Base-by-base conservation (phyloP, 257 asterid species). In the Haberlea rhodopensis region DNA sequence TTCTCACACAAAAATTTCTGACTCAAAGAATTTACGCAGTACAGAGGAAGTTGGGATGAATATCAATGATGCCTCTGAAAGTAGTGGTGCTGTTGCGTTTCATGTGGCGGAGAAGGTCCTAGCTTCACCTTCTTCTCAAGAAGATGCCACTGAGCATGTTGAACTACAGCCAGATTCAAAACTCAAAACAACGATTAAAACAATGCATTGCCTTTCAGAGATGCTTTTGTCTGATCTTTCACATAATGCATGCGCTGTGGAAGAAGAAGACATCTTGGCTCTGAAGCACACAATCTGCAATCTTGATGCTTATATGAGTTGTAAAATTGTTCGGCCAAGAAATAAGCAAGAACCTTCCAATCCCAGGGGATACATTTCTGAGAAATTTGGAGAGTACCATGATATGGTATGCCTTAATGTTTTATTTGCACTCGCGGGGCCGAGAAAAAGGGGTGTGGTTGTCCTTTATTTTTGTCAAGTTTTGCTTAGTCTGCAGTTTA, bases 91-190 rank as follows among this genome's bases (percentile, higher is more conserved):
- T 23, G 81, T 84, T 67, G 96, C 99, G 34, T 87, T 84, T 71
- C 87, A 78, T 76, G 94, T 83, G 7, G 95, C 96, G 11, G 97
- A 90, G 74, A 79, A 85, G 74, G 96, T 86, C 80, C 79, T 84
- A 15, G 74, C 74, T 70, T 86, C 96, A 21, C 95, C 94, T 55
- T 81, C 85, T 74, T 79, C 91, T 73, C 88, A 78, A 77, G 95
- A 89, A 72, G 80, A 83, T 71, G 76, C 66, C 32, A 4, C 49
- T 54, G 89, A 82, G 66, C 72, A 46, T 62, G 53, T 57, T 60
- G 70, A 59, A 53, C 31, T 34, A 31, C 78, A 20, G 53, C 69
- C 77, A 23, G 69, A 62, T 71, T 78, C 84, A 21, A 78, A 70
- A 68, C 54, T 85, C 80, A 80, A 80, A 20, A 71, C 80, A 52